Percentiles rank a stretch among this genome's conserved stretches.
Conservation (phyloP, 441 rosid species). For the Adansonia grandidieri region DNA sequence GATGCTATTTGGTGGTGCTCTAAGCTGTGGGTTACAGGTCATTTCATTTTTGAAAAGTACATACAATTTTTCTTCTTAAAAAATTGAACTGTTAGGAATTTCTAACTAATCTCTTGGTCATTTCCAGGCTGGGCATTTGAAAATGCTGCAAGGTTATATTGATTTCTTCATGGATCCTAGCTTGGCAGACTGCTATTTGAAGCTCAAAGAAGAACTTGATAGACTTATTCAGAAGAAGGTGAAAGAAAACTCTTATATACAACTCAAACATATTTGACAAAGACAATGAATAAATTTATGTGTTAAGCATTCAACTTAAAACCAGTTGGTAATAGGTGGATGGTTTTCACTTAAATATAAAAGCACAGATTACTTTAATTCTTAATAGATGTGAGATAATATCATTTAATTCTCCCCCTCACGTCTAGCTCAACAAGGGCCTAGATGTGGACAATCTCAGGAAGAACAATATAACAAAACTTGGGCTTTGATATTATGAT, state of each 20-base stretch:
- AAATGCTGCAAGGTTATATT: slow-evolving; percentile 90
- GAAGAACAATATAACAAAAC: too few species aligned
- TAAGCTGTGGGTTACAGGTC: slow-evolving; percentile 77
- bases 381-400: too few species aligned
- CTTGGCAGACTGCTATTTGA: slow-evolving; percentile 83
- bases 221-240: slow-evolving; percentile 82
- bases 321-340: too few species aligned
- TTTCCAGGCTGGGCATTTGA: slow-evolving; percentile 85
- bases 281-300: too few species aligned
- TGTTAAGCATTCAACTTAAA: too few species aligned
- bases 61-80: neutral
- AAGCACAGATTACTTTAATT: too few species aligned
- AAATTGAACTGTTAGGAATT: slow-evolving; percentile 20
- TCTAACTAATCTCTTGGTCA: slow-evolving; percentile 22
- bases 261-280: neutral
- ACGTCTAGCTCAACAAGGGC: too few species aligned
- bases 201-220: slow-evolving; percentile 85
- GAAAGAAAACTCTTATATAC: neutral
- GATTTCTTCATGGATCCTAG: slow-evolving; percentile 96
- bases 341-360: too few species aligned
- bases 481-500: too few species aligned
- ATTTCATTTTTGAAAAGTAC: slow-evolving; percentile 22
- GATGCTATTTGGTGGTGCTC: slow-evolving; percentile 86
- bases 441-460: too few species aligned
- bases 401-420: too few species aligned